Percentiles rank a stretch among this genome's conserved stretches.
phyloP scores from a whole-genome alignment of 2,329 filamentous ascomycete species.

The Furcasterigmium sp. region DNA sequence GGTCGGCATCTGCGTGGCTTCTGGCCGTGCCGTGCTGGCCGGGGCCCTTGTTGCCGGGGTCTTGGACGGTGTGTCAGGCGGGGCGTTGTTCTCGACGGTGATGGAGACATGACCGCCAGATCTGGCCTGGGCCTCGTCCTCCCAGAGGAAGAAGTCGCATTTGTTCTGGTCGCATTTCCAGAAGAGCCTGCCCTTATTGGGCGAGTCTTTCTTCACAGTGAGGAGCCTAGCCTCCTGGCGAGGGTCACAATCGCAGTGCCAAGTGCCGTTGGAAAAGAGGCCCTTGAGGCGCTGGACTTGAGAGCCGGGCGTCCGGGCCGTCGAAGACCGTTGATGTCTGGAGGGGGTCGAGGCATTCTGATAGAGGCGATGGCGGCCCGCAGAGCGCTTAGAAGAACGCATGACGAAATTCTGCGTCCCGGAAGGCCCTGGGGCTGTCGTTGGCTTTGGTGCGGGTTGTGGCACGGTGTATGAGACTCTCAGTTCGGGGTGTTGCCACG shows the following conservation, averaged over 20 bases:
- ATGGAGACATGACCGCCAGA: neutral
- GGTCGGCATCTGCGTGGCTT: neutral
- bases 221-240: constrained; percentile 27
- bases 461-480: constrained; percentile 4
- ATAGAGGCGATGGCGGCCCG: constrained; percentile 4
- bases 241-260: constrained; percentile 38
- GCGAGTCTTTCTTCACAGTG: constrained; percentile 29
- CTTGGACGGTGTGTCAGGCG: neutral
- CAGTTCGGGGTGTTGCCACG: constrained; percentile 9
- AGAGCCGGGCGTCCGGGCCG: neutral
- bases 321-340: neutral
- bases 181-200: constrained; percentile 36
- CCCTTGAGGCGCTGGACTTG: constrained; percentile 23
- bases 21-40: neutral
- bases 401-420: neutral
- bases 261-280: constrained; percentile 24
- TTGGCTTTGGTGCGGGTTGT: neutral
- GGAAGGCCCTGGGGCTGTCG: neutral
- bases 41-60: neutral
- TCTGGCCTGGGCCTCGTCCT: constrained; percentile 25
- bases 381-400: neutral
- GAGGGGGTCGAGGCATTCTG: constrained; percentile 3
- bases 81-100: neutral
- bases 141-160: constrained; percentile 41
- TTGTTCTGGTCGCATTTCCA: constrained; percentile 32